These are phyloP conservation scores for Strobilomyces confusus DNA, from an alignment of 768 basidiomycete species.

Conservation along the genomic window DNA sequence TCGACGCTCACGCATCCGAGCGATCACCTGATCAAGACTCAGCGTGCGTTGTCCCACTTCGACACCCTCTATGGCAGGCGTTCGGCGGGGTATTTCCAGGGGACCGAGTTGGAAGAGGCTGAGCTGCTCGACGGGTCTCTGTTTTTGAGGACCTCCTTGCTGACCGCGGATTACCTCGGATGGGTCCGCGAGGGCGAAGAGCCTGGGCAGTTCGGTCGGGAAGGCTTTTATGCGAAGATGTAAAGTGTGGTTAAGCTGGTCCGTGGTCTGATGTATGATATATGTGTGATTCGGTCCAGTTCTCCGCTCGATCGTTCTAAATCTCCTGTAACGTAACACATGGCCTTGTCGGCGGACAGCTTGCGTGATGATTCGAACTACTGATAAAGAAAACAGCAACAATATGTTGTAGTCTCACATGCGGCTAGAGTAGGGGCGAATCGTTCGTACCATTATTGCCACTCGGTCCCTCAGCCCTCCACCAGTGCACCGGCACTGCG, in stretches of 20 bases:
- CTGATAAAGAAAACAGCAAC: too few relatives aligned
- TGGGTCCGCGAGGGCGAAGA: slow-evolving; percentile 40
- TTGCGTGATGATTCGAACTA: too few relatives aligned
- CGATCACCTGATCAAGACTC: slow-evolving; percentile 33
- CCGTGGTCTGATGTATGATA: neutral
- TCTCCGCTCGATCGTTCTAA: too few relatives aligned
- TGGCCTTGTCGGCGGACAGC: too few relatives aligned
- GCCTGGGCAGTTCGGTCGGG: slow-evolving; percentile 22
- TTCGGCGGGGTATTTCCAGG: slow-evolving; percentile 24
- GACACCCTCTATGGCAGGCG: slow-evolving; percentile 28
- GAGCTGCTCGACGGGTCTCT: slow-evolving; percentile 35
- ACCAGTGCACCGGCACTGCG: too few relatives aligned
- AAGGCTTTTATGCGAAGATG: slow-evolving; percentile 28
- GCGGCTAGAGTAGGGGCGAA: too few relatives aligned
- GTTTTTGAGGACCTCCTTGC: slow-evolving; percentile 29
- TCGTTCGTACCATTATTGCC: too few relatives aligned
- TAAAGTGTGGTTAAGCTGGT: neutral
- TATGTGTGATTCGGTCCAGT: too few relatives aligned
- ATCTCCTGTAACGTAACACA: too few relatives aligned
- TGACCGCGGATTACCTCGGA: slow-evolving; percentile 33
- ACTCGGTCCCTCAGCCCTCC: too few relatives aligned
- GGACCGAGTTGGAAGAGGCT: slow-evolving; percentile 29
- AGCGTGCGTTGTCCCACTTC: slow-evolving; percentile 34
- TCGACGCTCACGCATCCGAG: slow-evolving; percentile 33
- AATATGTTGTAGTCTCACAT: too few relatives aligned